These are phyloP conservation scores for Saccharomycopsis babjevae DNA, from an alignment of 805 yeast species.

Conservation along the genomic window DNA sequence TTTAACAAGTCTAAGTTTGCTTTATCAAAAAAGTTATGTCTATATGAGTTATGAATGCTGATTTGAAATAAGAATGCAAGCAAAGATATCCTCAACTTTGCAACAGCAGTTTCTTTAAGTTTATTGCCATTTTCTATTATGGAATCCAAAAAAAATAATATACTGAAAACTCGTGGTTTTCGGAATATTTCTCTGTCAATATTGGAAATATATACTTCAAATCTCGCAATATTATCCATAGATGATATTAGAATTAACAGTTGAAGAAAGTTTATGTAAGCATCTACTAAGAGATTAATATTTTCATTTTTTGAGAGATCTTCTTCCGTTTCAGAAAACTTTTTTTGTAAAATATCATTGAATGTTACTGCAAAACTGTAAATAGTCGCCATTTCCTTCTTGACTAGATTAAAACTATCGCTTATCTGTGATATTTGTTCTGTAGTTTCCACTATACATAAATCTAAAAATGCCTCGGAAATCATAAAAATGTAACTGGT, in stretches of 20 bases:
- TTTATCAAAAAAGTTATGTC: not conserved
- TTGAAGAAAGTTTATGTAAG: not conserved
- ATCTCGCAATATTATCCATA: not conserved
- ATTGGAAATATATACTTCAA: not conserved
- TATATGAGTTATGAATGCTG: not conserved
- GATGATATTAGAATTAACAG: not conserved
- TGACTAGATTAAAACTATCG: not conserved
- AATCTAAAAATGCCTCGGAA: not conserved
- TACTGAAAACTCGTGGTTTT: not conserved
- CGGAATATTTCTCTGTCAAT: not conserved
- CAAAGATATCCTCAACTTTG: not conserved
- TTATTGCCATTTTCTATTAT: not conserved
- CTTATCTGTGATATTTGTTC: not conserved
- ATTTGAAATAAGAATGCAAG: not conserved
- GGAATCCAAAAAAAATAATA: not conserved
- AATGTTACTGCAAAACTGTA: not conserved
- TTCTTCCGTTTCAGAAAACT: not conserved
- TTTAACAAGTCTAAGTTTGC: not conserved
- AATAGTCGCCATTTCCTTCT: not conserved
- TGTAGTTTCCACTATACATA: not conserved
- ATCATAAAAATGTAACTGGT: not conserved
- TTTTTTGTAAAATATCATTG: not conserved
- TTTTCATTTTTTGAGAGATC: not conserved
- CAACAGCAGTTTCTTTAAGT: no score
- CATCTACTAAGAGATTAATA: not conserved